Percentiles rank a stretch among this genome's conserved stretches.
phyloP scores from a whole-genome alignment of 108 stramenopile species.

The Discostella pseudostelligera region DNA sequence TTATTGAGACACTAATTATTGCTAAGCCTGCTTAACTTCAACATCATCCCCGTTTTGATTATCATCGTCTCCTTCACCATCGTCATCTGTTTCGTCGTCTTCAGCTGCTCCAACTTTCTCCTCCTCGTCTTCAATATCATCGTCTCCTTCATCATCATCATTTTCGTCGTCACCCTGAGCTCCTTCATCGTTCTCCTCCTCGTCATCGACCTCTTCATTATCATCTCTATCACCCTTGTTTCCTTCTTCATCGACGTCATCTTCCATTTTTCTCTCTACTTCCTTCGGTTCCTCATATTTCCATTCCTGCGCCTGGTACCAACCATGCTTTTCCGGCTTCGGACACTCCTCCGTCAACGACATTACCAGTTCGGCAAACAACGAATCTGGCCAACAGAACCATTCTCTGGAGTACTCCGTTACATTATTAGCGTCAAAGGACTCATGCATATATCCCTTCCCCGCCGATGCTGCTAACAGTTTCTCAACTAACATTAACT shows the following conservation, averaged over 20 bases:
- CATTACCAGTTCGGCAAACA: conserved; percentile 74
- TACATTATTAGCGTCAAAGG: conserved; percentile 41
- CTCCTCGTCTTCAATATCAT: too few relatives aligned
- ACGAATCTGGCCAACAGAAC: conserved; percentile 73
- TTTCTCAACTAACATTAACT: conserved; percentile 29
- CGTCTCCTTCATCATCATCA: too few relatives aligned
- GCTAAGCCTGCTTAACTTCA: too few relatives aligned
- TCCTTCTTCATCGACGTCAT: conserved; percentile 78
- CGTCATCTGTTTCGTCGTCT: too few relatives aligned
- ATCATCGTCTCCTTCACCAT: too few relatives aligned
- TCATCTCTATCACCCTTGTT: not conserved
- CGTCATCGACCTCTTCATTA: not conserved
- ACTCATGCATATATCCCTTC: conserved; percentile 59
- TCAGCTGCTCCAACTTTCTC: too few relatives aligned
- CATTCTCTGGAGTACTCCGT: conserved; percentile 48
- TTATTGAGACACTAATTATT: too few relatives aligned
- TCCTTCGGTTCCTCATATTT: not conserved
- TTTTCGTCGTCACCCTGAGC: too few relatives aligned
- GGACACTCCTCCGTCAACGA: conserved; percentile 40
- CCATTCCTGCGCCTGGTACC: conserved; percentile 25
- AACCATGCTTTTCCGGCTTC: conserved; percentile 2
- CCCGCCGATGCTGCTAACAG: conserved; percentile 38
- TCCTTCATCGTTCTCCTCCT: not conserved
- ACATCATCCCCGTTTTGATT: too few relatives aligned
- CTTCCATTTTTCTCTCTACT: not conserved